Base-by-base conservation (phyloP, 2,329 filamentous ascomycete genomes). In the Chaetomium strumarium region DNA sequence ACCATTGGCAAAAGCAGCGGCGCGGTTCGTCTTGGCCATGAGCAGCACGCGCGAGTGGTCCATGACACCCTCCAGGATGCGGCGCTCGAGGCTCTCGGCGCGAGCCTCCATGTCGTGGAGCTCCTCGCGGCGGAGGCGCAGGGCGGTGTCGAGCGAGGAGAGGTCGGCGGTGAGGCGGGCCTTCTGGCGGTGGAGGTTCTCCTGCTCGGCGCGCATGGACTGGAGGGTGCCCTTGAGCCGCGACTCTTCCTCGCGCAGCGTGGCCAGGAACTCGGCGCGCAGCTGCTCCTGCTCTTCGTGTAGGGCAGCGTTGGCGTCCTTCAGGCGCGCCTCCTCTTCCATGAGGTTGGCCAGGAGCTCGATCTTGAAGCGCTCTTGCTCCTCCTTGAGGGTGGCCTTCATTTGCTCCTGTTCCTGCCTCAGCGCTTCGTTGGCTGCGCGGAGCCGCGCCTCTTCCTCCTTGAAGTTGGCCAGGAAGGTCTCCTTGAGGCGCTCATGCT, bases 21-120 rank as follows among this genome's bases (percentile, higher is more conserved):
- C 54, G 2, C 59, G 46, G 60, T 68, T 72, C 3, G 79, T 72
- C 72, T 88, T 85, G 60, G 83, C 76, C 74, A 93, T 87, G 53
- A 97, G 80, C n/a, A 96, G 77, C 24, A 92, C 84, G 7, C 92
- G 86, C 17, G 92, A 96, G 67, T 97, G 92, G 62, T 97, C 91
- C 72, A 99, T 95, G 57, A 97, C 89, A 24, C 92, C 91, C 60
- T 97, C 92, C 31, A 99, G 74, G 60, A 99, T 96, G 24, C 93
- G 85, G 48, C 91, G 87, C 72, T 99, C 93, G 20, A 99, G 77
- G 3, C 83, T 81, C 67, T 96, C 90, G 2, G 92, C 93, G 57
- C 92, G 87, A 11, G 80, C 75, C 67, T 97, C 92, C 88, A 99
- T 96, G 24, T 87, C 79, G 42, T 89, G 83, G 54, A 99, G 81